Evolutionary conservation across 2,329 filamentous ascomycete genomes (phyloP).

Genomic region (Paecilomyces dactylethromorphus): DNA sequence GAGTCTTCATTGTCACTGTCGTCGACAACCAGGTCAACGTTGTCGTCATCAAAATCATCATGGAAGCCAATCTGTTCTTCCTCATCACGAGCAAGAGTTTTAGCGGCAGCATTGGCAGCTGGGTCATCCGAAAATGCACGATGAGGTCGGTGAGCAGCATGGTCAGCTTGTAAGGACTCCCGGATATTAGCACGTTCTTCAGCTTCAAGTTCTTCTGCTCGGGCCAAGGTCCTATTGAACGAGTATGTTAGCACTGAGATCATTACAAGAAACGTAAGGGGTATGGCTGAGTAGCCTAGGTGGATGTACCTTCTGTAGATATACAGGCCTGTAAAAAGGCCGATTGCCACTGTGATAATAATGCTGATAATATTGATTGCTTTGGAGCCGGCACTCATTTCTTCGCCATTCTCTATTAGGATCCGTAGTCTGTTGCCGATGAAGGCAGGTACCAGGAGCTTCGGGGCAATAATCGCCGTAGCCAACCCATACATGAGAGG

Average conservation of each 20-base stretch:
- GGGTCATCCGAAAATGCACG: slow-evolving; percentile 32
- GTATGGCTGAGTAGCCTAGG: not conserved
- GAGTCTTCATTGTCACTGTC: slow-evolving; percentile 30
- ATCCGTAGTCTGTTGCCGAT: slow-evolving; percentile 77
- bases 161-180: slow-evolving; percentile 26
- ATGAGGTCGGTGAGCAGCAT: slow-evolving; percentile 27
- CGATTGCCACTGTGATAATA: slow-evolving; percentile 61
- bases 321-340: slow-evolving; percentile 69
- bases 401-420: slow-evolving; percentile 74
- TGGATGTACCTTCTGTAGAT: slow-evolving; percentile 63
- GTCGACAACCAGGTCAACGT: slow-evolving; percentile 37
- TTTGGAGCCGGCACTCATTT: slow-evolving; percentile 74
- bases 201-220: slow-evolving; percentile 43
- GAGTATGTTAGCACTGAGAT: not conserved
- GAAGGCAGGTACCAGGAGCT: slow-evolving; percentile 86
- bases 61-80: slow-evolving; percentile 36
- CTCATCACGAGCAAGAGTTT: slow-evolving; percentile 35
- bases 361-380: slow-evolving; percentile 80
- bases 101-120: slow-evolving; percentile 32
- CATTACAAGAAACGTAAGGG: not conserved
- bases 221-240: slow-evolving; percentile 38
- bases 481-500: slow-evolving; percentile 71
- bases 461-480: slow-evolving; percentile 75
- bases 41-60: slow-evolving; percentile 31
- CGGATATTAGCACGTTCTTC: slow-evolving; percentile 38